Evolutionary conservation across 2,329 filamentous ascomycete genomes (phyloP), one percentile per base, ranked within the genome.

Genomic region (Lachnellula cervina): DNA sequence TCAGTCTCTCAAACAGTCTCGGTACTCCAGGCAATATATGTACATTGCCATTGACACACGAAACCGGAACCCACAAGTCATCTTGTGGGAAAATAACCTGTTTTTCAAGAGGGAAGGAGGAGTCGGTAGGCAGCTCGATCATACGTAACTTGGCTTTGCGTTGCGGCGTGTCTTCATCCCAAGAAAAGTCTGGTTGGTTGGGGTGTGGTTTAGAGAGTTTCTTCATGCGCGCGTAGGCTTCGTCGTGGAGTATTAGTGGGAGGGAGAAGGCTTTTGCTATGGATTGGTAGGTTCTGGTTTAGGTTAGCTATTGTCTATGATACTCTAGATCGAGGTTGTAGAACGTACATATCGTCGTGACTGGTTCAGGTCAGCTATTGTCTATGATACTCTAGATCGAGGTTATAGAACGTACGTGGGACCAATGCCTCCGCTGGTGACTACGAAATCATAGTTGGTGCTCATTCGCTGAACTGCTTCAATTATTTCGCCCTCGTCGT

Each of bases 21-120:
- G 94, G 94, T 16, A 97, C 88, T 0, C 94, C 94, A 0, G 94
- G 94, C 2, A 97, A 77, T 58, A 97, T 94, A 71, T 97, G 90
- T 4, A 97, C 76, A 68, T 99, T 99, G 50, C 89, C 89, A 68
- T 97, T 97, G 16, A 96, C 90, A 4, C 95, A 86, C 17, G 83
- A 80, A 49, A 97, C 81, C 0, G 94, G 94, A 40, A 97, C 92
- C 94, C 94, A 97, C 21, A 96, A 76, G 51, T 91, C 85, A 2
- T 95, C 87, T 9, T 80, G 78, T 1, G 89, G 83, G 69, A 96
- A 97, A 25, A 96, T 65, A 17, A 87, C 86, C 69, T 97, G 91
- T 44, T 88, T 81, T 48, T 82, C 78, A 21, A 86, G 72, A 6
- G 87, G 77, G 17, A 85, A 75, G 4, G 75, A 75, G 47, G 84